Evolutionary conservation across 2,329 filamentous ascomycete genomes (phyloP).

Genomic region (Lizonia empirigonia): DNA sequence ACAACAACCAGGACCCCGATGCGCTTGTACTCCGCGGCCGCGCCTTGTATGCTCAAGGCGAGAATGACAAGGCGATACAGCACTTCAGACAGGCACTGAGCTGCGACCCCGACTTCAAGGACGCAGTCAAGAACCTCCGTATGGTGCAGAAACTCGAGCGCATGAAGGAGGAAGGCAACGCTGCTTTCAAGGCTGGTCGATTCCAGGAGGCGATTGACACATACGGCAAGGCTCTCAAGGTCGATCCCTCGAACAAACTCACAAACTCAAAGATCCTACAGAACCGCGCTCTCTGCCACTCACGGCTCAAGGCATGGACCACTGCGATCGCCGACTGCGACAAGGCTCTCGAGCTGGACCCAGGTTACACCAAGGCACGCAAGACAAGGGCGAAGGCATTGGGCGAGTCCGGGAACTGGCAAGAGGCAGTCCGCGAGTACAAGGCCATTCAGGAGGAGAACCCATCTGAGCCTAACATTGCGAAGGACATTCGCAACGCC

Average conservation of each 20-base stretch:
- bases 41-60: conserved; percentile 86
- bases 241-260: conserved; percentile 87
- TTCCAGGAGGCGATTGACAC: conserved; percentile 82
- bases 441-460: conserved; percentile 84
- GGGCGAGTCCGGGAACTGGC: conserved; percentile 86
- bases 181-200: conserved; percentile 82
- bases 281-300: conserved; percentile 86
- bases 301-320: conserved; percentile 82
- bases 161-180: conserved; percentile 93
- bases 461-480: conserved; percentile 78
- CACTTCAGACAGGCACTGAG: conserved; percentile 88
- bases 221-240: conserved; percentile 79
- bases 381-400: conserved; percentile 93
- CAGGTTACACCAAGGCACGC: conserved; percentile 84
- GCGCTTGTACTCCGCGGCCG: conserved; percentile 87
- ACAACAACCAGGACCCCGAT: conserved; percentile 91
- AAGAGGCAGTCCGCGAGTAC: conserved; percentile 86
- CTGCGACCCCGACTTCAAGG: conserved; percentile 89
- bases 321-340: conserved; percentile 86
- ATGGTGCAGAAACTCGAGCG: conserved; percentile 90
- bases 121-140: conserved; percentile 85
- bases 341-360: conserved; percentile 79
- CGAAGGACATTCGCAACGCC: conserved; percentile 84
- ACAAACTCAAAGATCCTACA: conserved; percentile 95
- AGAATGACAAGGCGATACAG: conserved; percentile 92